Base-by-base conservation (phyloP, 2,329 filamentous ascomycete genomes). In the Rhexocercosporidium sp. region DNA sequence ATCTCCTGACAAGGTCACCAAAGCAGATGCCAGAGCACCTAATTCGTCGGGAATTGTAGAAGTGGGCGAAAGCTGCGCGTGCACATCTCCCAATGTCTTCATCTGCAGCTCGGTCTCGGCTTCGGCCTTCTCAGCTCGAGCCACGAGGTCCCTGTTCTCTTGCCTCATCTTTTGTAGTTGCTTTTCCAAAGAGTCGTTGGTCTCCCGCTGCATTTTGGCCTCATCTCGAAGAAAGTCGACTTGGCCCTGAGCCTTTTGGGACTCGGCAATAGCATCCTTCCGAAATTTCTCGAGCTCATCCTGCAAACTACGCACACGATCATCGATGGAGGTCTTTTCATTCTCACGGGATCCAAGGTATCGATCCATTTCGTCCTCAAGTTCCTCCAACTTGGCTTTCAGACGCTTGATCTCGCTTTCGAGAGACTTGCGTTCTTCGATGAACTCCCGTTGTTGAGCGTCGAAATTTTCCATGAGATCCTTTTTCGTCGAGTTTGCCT, bases 381-480 rank as follows among this genome's bases (percentile, higher is more conserved):
- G 86, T 73, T 98, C 93, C 76, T 98, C 96, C 0, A 96, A 83
- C 62, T 90, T 91, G 63, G 90, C 84, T 75, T 91, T 94, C 66
- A 94, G 85, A 16, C 87, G 86, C 72, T 89, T 90, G 66, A 96
- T 89, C 77, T 98, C 94, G 18, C 88, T 84, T 73, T 97, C 92
- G 0, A 98, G 83, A 11, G 90, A 91, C 75, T 92, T 93, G 46
- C 96, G 88, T 78, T 98, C 95, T 59, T 90, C 89, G 41, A 92
- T 84, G 72, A 97, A 97, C 75, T 98, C 96, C 29, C 88, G 89
- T 79, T 97, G 93, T 71, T 96, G 87, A 14, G 94, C 91, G 76
- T 98, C 94, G 82, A 99, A 93, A 75, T 99, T 99, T 71, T 93
- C 91, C 80, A 99, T 89, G 11, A 99, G 87, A 78, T 98, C 96